These are phyloP conservation scores for Bonia amplexicaulis DNA, from an alignment of 176 grass and related monocot genomes.

Conservation along the genomic window DNA sequence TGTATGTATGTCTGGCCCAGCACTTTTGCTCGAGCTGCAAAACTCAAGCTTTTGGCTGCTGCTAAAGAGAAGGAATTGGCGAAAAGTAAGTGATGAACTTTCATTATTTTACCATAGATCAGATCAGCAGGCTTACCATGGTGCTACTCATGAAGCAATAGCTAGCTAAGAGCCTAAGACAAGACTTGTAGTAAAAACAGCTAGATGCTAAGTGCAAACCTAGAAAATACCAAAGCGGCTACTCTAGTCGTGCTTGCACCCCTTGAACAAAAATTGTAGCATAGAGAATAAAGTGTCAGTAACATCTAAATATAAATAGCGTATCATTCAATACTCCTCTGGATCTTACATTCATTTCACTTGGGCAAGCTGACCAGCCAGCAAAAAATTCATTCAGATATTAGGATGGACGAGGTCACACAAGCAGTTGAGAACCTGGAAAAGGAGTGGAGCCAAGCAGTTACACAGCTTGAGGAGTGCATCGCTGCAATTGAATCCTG, in stretches of 20 bases:
- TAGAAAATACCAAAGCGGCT: no score
- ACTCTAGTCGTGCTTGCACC: no score
- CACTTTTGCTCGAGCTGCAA: constrained; percentile 80
- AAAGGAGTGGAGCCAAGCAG: constrained; percentile 55
- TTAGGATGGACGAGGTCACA: constrained; percentile 70
- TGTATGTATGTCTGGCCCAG: constrained; percentile 44
- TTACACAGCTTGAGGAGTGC: constrained; percentile 46
- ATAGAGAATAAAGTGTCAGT: no score
- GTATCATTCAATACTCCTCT: no score
- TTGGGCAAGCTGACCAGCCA: not conserved
- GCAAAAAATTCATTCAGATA: not conserved
- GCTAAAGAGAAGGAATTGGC: constrained; percentile 63
- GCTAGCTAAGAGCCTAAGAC: not conserved
- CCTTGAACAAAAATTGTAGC: no score
- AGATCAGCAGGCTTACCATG: no score
- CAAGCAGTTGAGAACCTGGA: constrained; percentile 68
- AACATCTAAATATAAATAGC: not conserved
- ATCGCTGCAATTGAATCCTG: constrained; percentile 52
- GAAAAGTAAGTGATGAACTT: constrained; percentile 36
- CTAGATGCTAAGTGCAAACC: no score
- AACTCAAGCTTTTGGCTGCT: constrained; percentile 52
- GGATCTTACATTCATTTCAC: not conserved
- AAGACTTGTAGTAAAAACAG: not conserved
- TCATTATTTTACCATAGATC: not conserved
- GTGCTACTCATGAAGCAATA: no score